Evolutionary conservation across 2,329 filamentous ascomycete species (phyloP).

Genomic region (Colletotrichum simmondsii): DNA sequence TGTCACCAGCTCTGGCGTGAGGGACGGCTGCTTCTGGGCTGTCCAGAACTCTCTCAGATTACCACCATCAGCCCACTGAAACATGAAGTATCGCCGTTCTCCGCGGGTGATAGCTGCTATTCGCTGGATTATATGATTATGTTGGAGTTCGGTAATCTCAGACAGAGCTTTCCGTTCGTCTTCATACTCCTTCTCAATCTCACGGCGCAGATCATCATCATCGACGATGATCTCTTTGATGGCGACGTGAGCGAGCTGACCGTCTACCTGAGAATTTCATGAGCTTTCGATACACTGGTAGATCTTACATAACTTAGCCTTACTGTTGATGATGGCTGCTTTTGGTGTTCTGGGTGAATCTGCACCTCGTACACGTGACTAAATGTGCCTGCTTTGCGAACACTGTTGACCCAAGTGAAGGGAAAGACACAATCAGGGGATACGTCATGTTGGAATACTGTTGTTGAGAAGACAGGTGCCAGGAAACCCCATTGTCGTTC

Average conservation of each 20-base stretch:
- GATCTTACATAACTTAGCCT: too few relatives aligned
- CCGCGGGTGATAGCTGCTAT: background rate
- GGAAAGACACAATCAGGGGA: background rate
- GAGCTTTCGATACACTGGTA: too few relatives aligned
- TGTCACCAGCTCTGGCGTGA: background rate
- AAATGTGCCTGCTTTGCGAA: background rate
- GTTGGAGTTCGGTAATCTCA: fast-evolving
- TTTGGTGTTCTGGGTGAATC: too few relatives aligned
- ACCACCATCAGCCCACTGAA: background rate
- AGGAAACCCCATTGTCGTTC: background rate
- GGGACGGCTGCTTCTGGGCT: background rate
- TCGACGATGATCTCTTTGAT: too few relatives aligned
- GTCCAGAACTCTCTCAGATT: background rate
- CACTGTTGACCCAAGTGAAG: too few relatives aligned
- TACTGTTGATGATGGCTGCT: too few relatives aligned
- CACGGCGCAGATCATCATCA: too few relatives aligned
- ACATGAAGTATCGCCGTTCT: background rate
- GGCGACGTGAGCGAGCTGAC: too few relatives aligned
- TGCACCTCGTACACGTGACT: background rate
- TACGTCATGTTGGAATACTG: background rate
- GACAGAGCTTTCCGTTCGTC: background rate
- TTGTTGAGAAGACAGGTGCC: background rate
- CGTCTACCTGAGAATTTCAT: too few relatives aligned
- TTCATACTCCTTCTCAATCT: background rate
- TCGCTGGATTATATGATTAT: background rate